phyloP scores from a whole-genome alignment of 2,329 filamentous ascomycete species.

The Fusarium domesticum region DNA sequence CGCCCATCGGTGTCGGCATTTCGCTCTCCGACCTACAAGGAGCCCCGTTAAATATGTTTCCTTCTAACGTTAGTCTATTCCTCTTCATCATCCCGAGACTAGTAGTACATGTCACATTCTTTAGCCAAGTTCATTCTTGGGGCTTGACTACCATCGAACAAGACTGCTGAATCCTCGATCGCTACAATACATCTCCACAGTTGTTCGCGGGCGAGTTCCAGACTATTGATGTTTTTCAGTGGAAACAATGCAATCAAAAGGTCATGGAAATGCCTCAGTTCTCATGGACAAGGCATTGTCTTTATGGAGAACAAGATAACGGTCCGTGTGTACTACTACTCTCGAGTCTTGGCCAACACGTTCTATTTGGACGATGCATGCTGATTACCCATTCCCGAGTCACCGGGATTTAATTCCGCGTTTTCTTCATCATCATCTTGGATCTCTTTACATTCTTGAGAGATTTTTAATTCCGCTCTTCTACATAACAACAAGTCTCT shows the following conservation, averaged over 20 bases:
- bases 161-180: not conserved
- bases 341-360: too few species aligned
- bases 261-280: not conserved
- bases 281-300: not conserved
- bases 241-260: not conserved
- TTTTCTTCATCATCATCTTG: not conserved
- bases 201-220: too few species aligned
- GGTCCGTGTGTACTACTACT: not conserved
- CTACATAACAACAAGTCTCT: slow-evolving; percentile 1
- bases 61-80: not conserved
- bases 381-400: not conserved
- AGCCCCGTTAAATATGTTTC: not conserved
- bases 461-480: not conserved
- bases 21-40: not conserved
- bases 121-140: not conserved
- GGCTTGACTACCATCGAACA: not conserved
- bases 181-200: not conserved
- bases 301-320: not conserved
- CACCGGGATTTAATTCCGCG: not conserved
- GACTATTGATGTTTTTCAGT: not conserved
- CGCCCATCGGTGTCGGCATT: not conserved
- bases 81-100: too few species aligned
- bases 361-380: not conserved
- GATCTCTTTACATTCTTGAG: not conserved
- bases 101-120: not conserved